A percentile compares a stretch with the other conserved stretches of the same genome.
Evolutionary conservation across 108 stramenopile species (phyloP).

Genomic region (Cyclostephanos invisitatus): DNA sequence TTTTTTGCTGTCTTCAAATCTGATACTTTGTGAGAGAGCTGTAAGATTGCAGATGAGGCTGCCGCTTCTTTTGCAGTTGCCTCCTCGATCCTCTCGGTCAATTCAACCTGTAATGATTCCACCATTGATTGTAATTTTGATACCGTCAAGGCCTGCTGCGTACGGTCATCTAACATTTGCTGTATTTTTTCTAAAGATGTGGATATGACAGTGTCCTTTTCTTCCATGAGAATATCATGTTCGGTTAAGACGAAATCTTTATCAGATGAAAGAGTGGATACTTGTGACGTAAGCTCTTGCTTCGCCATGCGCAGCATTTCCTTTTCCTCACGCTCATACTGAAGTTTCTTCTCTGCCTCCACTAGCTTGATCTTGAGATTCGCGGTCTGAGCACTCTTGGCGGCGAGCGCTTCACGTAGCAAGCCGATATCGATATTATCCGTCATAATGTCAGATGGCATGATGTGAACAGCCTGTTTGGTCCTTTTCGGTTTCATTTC

Average conservation of each 20-base stretch:
- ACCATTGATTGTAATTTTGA: conserved; percentile 28
- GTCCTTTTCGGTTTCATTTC: conserved; percentile 45
- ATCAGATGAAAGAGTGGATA: conserved; percentile 35
- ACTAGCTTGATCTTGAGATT: conserved; percentile 37
- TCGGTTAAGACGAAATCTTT: conserved; percentile 47
- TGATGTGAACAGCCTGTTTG: conserved; percentile 19
- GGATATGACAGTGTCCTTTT: conserved; percentile 36
- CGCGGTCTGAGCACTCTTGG: conserved; percentile 42
- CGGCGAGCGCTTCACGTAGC: conserved; percentile 43
- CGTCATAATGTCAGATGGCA: conserved; percentile 10
- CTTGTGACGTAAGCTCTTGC: conserved; percentile 45
- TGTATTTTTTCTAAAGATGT: conserved; percentile 36
- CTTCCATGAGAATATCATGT: conserved; percentile 33
- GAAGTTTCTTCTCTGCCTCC: conserved; percentile 22
- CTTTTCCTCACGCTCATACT: conserved; percentile 36
- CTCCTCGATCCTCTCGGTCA: conserved; percentile 15
- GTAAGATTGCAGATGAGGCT: too few relatives aligned
- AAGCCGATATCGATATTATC: conserved; percentile 36
- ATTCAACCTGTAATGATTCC: conserved; percentile 20
- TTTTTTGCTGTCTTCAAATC: too few relatives aligned
- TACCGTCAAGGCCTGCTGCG: conserved; percentile 9
- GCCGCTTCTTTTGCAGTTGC: too few relatives aligned
- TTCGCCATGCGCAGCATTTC: conserved; percentile 46
- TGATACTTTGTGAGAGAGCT: too few relatives aligned
- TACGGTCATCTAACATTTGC: not conserved